Conservation (phyloP, 2,329 filamentous ascomycete species). For the Chaetomiaceae sp. region DNA sequence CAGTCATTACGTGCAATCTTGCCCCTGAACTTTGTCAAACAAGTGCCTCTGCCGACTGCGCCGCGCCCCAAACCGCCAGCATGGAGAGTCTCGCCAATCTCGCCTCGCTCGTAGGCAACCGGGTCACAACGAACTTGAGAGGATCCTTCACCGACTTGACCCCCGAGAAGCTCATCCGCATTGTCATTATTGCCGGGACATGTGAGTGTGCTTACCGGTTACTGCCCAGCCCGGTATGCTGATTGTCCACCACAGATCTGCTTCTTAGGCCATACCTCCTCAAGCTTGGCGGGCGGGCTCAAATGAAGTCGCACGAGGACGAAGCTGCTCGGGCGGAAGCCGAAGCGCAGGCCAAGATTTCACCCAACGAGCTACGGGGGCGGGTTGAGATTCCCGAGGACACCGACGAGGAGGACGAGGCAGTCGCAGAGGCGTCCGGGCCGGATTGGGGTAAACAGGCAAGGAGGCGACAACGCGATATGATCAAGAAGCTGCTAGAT, state of each 20-base stretch:
- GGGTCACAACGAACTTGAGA: constrained; percentile 43
- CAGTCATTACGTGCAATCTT: too few relatives aligned
- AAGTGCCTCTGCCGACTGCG: too few relatives aligned
- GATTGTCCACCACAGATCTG: constrained; percentile 27
- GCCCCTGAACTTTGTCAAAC: too few relatives aligned
- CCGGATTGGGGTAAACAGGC: constrained; percentile 66
- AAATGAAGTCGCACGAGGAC: constrained; percentile 57
- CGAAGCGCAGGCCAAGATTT: constrained; percentile 39
- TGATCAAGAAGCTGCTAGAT: constrained; percentile 60
- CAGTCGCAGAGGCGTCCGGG: constrained; percentile 40
- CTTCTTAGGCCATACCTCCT: constrained; percentile 70
- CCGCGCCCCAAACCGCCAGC: neutral
- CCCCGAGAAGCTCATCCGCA: constrained; percentile 54
- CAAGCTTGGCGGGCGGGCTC: constrained; percentile 56
- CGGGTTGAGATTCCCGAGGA: constrained; percentile 48
- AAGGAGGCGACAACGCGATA: constrained; percentile 59
- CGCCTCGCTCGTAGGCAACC: constrained; percentile 25
- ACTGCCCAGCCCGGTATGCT: neutral
- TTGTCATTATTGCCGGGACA: constrained; percentile 64
- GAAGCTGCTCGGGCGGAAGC: constrained; percentile 41
- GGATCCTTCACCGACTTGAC: constrained; percentile 46
- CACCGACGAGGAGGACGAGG: constrained; percentile 45
- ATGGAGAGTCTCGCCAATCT: constrained; percentile 28
- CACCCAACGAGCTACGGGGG: constrained; percentile 59
- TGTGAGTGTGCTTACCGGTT: constrained; percentile 31